Evolutionary conservation across 345 rosid species (phyloP).

Genomic region (Salix udensis): DNA sequence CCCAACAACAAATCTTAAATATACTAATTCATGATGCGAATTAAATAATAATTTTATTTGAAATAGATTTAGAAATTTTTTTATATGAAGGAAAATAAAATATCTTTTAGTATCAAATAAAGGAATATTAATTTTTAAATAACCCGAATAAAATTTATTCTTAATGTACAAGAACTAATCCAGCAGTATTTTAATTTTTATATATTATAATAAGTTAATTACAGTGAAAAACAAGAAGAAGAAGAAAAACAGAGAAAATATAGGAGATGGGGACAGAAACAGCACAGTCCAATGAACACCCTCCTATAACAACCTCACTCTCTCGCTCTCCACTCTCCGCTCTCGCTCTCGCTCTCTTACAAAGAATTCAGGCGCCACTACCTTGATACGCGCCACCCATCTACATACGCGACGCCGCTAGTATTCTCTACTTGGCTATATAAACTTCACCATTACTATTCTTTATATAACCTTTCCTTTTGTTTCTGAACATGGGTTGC

Average conservation of each 20-base stretch:
- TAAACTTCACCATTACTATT: background rate
- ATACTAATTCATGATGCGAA: too few species aligned
- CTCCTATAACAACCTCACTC: background rate
- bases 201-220: too few species aligned
- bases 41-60: too few species aligned
- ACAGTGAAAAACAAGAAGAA: background rate
- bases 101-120: too few species aligned
- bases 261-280: background rate
- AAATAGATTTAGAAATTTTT: too few species aligned
- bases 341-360: background rate
- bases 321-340: background rate
- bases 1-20: too few species aligned
- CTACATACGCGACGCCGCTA: background rate
- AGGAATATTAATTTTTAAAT: too few species aligned
- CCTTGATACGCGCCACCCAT: background rate
- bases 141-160: too few species aligned
- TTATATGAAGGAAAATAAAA: too few species aligned
- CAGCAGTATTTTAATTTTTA: too few species aligned
- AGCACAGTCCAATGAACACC: background rate
- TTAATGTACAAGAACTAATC: too few species aligned
- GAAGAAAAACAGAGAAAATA: background rate
- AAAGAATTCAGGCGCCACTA: slow-evolving; percentile 20
- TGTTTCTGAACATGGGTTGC: slow-evolving; percentile 59
- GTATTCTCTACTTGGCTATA: background rate
- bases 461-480: background rate